phyloP scores from a whole-genome alignment of 2,329 filamentous ascomycete genomes.

The Ophiostoma triangulosporum region DNA sequence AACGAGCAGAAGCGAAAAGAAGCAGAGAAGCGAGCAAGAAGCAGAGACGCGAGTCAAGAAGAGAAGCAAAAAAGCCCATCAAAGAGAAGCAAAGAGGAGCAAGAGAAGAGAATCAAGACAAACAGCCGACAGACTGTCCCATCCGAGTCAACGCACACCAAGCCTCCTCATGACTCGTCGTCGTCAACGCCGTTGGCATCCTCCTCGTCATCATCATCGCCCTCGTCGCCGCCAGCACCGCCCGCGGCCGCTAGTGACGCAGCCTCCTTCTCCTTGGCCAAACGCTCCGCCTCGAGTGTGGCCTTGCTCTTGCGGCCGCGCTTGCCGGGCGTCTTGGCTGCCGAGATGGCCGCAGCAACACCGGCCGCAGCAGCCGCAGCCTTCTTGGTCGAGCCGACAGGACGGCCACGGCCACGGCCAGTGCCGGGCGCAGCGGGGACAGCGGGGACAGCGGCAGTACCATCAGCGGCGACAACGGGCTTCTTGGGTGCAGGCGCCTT shows the following conservation, averaged over 20 bases:
- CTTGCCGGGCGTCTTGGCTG: slow-evolving; percentile 8
- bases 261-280: slow-evolving; percentile 1
- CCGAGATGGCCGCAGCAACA: slow-evolving; percentile 4
- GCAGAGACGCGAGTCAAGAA: neutral
- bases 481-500: slow-evolving; percentile 10
- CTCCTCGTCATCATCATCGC: slow-evolving; percentile 5
- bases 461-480: neutral
- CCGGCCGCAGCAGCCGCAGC: neutral
- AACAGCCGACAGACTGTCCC: neutral
- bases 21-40: neutral
- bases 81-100: neutral
- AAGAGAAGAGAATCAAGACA: neutral
- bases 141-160: neutral
- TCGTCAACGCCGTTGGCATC: slow-evolving; percentile 8
- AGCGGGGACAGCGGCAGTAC: neutral
- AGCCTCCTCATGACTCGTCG: neutral
- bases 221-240: neutral
- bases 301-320: slow-evolving; percentile 16
- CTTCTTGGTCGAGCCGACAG: slow-evolving; percentile 13
- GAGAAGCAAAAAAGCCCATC: neutral
- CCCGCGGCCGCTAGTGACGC: neutral
- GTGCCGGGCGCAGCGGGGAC: slow-evolving; percentile 2
- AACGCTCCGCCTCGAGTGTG: slow-evolving; percentile 12
- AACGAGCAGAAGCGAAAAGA: neutral
- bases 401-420: slow-evolving; percentile 14